Evolutionary conservation across 345 rosid species (phyloP).

Genomic region (Chamaenerion angustifolium): DNA sequence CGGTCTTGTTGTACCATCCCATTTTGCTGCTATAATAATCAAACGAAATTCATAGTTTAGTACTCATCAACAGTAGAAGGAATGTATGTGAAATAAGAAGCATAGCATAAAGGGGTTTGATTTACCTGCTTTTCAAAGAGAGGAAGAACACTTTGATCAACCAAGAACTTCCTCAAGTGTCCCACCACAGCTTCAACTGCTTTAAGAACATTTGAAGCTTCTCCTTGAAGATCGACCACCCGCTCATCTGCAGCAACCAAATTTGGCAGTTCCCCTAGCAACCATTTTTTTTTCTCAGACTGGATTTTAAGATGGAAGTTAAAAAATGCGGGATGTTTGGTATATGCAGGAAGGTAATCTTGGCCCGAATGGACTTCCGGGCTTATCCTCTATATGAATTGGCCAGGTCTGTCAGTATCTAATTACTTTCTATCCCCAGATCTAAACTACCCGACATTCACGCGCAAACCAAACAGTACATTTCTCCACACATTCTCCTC

Average conservation of each 20-base stretch:
- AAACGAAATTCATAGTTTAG: not conserved
- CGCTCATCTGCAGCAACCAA: constrained; percentile 55
- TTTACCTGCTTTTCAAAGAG: constrained; percentile 70
- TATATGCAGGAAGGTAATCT: no score
- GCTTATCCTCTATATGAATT: no score
- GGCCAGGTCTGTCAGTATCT: no score
- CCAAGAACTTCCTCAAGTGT: constrained; percentile 70
- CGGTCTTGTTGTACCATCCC: constrained; percentile 35
- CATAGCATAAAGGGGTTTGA: not conserved
- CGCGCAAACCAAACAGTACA: not conserved
- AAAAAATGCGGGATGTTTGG: not conserved
- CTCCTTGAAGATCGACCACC: constrained; percentile 62
- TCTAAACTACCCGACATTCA: not conserved
- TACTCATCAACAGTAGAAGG: constrained; percentile 2
- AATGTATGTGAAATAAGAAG: not conserved
- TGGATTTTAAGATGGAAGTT: no score
- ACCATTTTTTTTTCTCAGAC: constrained; percentile 9
- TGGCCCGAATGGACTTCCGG: no score
- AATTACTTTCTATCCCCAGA: no score
- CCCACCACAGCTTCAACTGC: constrained; percentile 60
- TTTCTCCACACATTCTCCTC: not conserved
- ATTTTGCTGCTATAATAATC: constrained; percentile 21
- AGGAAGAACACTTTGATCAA: constrained; percentile 67
- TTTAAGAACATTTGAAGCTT: constrained; percentile 45
- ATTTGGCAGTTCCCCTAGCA: constrained; percentile 49